phyloP scores from a whole-genome alignment of 331 rosid species.

The Malus hybrid region DNA sequence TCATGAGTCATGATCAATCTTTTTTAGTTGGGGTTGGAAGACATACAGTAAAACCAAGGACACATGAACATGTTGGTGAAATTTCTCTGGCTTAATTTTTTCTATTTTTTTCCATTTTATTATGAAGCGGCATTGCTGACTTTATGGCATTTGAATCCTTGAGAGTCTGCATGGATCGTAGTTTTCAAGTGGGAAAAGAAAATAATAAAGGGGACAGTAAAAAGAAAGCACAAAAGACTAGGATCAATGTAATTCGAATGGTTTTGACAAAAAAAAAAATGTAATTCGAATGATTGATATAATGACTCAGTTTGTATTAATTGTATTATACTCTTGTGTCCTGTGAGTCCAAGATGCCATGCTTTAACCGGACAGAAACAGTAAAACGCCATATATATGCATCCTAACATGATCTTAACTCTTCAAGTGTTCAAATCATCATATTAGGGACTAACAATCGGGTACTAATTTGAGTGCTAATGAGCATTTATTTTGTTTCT shows the following conservation, averaged over 20 bases:
- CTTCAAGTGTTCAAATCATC: neutral
- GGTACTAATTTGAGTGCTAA: too few species aligned
- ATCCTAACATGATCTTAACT: neutral
- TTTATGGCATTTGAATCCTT: neutral
- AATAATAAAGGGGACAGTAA: neutral
- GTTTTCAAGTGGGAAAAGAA: neutral
- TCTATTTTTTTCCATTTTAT: neutral
- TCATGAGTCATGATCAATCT: too few species aligned
- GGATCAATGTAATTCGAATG: neutral
- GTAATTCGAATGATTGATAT: neutral
- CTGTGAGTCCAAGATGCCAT: neutral
- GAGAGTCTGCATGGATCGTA: neutral
- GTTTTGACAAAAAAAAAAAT: too few species aligned
- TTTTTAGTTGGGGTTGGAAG: neutral
- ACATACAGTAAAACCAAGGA: neutral
- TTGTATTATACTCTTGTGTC: neutral
- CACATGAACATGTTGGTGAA: neutral
- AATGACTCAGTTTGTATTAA: neutral
- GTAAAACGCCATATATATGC: neutral
- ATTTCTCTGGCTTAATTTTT: neutral
- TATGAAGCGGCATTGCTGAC: neutral
- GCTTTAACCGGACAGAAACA: neutral
- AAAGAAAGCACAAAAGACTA: neutral
- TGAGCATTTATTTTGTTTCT: neutral
- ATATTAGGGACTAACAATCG: neutral